Percentiles rank a stretch among this genome's conserved stretches.
These are phyloP conservation scores for Schizosaccharomyces octosporus DNA, from an alignment of 805 yeast genomes.

Conservation along the genomic window DNA sequence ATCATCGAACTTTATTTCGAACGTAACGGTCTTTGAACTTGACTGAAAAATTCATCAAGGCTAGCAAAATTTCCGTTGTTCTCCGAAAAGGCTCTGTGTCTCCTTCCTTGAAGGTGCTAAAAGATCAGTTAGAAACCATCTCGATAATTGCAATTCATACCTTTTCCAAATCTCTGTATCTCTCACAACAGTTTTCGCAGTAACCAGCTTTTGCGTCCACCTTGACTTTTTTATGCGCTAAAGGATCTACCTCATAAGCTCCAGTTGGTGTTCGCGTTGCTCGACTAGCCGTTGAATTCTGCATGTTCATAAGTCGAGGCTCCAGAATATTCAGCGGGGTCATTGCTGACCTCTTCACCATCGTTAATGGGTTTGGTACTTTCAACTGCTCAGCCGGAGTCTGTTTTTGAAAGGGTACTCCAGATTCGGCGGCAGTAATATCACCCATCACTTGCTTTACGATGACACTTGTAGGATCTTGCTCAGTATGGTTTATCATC, in stretches of 20 bases:
- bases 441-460: not conserved
- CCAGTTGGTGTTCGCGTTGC: not conserved
- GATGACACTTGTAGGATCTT: not conserved
- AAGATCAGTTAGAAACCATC: too few species aligned
- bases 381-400: not conserved
- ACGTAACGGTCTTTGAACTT: not conserved
- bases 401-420: not conserved
- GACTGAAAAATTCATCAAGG: conserved; percentile 43
- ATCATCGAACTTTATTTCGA: too few species aligned
- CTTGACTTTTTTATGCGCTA: not conserved
- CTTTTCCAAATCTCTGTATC: conserved; percentile 8
- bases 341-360: not conserved
- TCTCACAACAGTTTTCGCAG: conserved; percentile 6
- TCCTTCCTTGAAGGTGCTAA: not conserved
- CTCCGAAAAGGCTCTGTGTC: conserved; percentile 53
- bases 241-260: not conserved
- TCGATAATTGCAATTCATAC: not conserved
- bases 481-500: not conserved
- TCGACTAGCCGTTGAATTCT: not conserved
- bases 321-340: not conserved
- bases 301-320: not conserved
- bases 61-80: conserved; percentile 46
- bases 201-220: conserved; percentile 2
- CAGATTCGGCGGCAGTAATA: not conserved
- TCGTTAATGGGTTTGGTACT: not conserved